These are phyloP conservation scores for Trametes sp. DNA, from an alignment of 1,284 basidiomycete species.

Conservation along the genomic window DNA sequence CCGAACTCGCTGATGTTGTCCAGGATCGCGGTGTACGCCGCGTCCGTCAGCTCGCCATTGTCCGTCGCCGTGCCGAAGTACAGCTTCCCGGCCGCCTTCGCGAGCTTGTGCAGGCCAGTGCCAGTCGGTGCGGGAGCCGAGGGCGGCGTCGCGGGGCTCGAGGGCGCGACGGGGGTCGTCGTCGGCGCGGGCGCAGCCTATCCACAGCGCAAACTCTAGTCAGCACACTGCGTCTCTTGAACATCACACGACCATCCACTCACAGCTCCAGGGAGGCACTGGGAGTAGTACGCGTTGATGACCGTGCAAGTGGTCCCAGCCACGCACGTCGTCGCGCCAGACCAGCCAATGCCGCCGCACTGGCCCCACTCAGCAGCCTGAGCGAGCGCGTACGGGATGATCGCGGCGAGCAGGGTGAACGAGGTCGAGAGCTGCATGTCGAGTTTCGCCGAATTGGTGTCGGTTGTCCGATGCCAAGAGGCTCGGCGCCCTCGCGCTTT, in stretches of 20 bases:
- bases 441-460: slow-evolving; percentile 3
- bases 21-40: slow-evolving; percentile 52
- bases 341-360: slow-evolving; percentile 48
- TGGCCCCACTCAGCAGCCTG: slow-evolving; percentile 45
- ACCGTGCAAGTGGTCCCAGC: slow-evolving; percentile 40
- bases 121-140: slow-evolving; percentile 34
- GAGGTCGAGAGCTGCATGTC: slow-evolving; percentile 40
- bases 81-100: slow-evolving; percentile 59
- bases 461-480: slow-evolving; percentile 19
- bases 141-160: slow-evolving; percentile 12
- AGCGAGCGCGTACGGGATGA: slow-evolving; percentile 41
- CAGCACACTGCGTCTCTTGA: not conserved
- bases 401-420: slow-evolving; percentile 38
- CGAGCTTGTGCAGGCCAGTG: slow-evolving; percentile 47
- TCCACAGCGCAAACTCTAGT: not conserved
- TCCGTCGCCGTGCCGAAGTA: slow-evolving; percentile 72
- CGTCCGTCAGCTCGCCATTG: slow-evolving; percentile 59
- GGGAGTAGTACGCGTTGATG: slow-evolving; percentile 44
- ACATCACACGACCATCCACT: slow-evolving; percentile 3
- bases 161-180: slow-evolving; percentile 13
- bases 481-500: slow-evolving; percentile 23
- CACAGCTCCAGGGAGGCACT: slow-evolving; percentile 41
- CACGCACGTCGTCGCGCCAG: slow-evolving; percentile 46
- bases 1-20: slow-evolving; percentile 54
- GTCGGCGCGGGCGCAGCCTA: slow-evolving; percentile 19